phyloP scores from a whole-genome alignment of 352 stramenopile genomes.

The Saprolegnia diclina region DNA sequence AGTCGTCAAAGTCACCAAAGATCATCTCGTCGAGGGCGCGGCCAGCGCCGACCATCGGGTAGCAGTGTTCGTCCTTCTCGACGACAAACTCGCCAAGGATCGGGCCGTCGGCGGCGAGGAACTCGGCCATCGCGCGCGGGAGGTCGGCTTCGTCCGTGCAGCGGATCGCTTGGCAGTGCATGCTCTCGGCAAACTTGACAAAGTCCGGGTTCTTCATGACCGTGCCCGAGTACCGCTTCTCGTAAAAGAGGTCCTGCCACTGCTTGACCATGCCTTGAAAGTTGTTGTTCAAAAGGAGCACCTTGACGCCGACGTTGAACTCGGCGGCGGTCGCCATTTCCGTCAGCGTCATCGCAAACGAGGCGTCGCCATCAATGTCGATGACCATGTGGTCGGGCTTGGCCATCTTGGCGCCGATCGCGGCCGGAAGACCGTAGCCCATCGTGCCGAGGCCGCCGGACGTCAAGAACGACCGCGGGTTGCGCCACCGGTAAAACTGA shows the following conservation, averaged over 20 bases:
- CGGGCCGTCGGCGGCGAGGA: conserved; percentile 91
- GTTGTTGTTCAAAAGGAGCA: conserved; percentile 95
- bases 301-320: conserved; percentile 92
- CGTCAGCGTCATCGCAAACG: conserved; percentile 95
- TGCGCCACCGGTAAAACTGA: conserved; percentile 94
- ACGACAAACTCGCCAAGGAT: conserved; percentile 93
- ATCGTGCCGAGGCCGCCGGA: conserved; percentile 93
- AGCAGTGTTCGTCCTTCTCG: conserved; percentile 92
- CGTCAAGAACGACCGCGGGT: conserved; percentile 90
- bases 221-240: conserved; percentile 88
- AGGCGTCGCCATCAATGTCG: conserved; percentile 93
- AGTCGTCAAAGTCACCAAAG: conserved; percentile 93
- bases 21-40: conserved; percentile 93
- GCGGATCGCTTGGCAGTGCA: conserved; percentile 90
- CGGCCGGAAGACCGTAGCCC: conserved; percentile 91
- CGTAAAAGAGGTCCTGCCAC: conserved; percentile 96
- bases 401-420: conserved; percentile 92
- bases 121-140: conserved; percentile 87
- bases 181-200: conserved; percentile 88
- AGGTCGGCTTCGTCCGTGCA: conserved; percentile 86
- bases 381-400: conserved; percentile 77
- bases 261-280: conserved; percentile 98
- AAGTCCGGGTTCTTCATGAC: conserved; percentile 93
- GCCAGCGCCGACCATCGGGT: conserved; percentile 92
- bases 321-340: conserved; percentile 94